Base-by-base conservation (phyloP, 306 rosid species). In the Geum urbanum region DNA sequence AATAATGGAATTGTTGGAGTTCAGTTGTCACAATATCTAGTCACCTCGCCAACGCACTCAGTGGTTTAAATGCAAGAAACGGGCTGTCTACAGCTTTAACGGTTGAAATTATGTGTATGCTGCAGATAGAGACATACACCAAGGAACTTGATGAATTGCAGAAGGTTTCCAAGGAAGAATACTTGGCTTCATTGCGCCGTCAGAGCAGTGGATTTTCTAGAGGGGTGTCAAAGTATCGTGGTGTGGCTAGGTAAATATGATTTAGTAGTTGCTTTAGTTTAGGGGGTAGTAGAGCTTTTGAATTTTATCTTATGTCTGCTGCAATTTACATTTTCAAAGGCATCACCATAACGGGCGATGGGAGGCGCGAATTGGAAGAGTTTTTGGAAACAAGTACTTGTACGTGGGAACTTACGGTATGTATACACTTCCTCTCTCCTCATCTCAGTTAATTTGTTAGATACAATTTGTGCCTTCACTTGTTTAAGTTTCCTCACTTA, bases 351-450 rank as follows among this genome's bases (percentile, higher is more conserved):
- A 94, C 27, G 97, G 97, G 0, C 82, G 99, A 12, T 95, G 99
- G 99, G 99, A 95, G 80, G 99, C 99, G n/a, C 78, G 99, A 49
- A 91, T 95, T 69, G 99, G 99, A 74, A 79, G 96, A 70, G 96
- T 91, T 0, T 66, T 82, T 2, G 97, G 99, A n/a, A 95, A 87
- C 96, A 95, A 91, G 52, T 95, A 95, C 59, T 84, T 94, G 22
- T 94, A 94, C 77, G 74, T 95, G 72, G 99, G 99, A 41, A 95
- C 97, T 46, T 95, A 81, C 27, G 75, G 99, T 95, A 87, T 74
- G 96, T 51, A 59, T 39, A 48, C 66, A 24, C 55, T 43, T 45
- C 22, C 39, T 76, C n/a, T 67, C 41, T 15, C 37, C 35, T 32
- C 7, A 58, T 18, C 35, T 1, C 13, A 37, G 27, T 68, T 67